Conservation (phyloP, 495 filamentous ascomycete genomes). For the Lepidopterella palustris region DNA sequence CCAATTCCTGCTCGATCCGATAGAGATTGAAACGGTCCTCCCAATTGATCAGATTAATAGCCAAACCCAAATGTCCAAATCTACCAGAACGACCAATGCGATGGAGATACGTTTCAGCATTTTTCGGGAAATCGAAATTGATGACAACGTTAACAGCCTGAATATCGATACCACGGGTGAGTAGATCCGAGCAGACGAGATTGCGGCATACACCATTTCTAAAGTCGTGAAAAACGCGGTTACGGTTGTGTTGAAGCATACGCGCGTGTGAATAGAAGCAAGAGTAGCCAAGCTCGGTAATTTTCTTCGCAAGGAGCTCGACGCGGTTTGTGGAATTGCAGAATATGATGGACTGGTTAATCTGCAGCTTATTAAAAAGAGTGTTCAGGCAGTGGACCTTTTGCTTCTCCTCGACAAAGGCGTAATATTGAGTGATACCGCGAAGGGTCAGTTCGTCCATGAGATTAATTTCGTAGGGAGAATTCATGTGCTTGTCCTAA, state of each 20-base stretch:
- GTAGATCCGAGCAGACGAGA: conserved; percentile 92
- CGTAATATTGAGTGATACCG: conserved; percentile 98
- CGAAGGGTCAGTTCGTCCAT: conserved; percentile 99
- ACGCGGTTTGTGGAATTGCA: conserved; percentile 99
- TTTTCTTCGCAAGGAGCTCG: conserved; percentile 96
- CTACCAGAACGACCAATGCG: conserved; percentile 96
- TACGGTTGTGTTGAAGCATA: conserved; percentile 96
- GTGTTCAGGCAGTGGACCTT: conserved; percentile 99
- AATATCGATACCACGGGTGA: conserved; percentile 98
- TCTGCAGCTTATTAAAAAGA: conserved; percentile 96
- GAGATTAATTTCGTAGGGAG: conserved; percentile 96
- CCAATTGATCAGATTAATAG: conserved; percentile 99
- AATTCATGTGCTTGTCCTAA: conserved; percentile 87
- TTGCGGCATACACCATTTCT: conserved; percentile 96
- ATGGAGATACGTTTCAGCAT: conserved; percentile 98
- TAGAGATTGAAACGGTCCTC: conserved; percentile 98
- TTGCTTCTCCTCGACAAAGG: conserved; percentile 97
- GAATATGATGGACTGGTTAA: conserved; percentile 99
- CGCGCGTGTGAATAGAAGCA: conserved; percentile 99
- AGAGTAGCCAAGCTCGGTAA: conserved; percentile 96
- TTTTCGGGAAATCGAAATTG: conserved; percentile 99
- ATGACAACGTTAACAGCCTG: conserved; percentile 99
- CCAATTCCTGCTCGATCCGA: conserved; percentile 94
- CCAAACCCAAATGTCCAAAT: conserved; percentile 93
- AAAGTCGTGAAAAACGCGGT: conserved; percentile 99